Base-by-base conservation (phyloP, 2,329 filamentous ascomycete species). In the Diatrype stigma region DNA sequence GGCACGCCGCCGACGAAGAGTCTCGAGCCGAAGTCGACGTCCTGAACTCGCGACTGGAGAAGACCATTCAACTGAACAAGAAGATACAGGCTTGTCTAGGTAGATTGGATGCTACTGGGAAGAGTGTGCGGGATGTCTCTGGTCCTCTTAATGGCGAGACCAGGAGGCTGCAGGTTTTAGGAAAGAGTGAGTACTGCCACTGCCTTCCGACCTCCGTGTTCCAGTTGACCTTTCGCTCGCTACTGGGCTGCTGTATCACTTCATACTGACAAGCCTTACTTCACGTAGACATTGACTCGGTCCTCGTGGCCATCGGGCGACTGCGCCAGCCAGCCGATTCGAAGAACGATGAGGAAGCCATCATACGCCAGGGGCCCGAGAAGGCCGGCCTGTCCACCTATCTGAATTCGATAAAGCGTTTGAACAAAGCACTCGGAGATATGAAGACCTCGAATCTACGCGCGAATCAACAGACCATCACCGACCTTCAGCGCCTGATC, bases 81-180 rank as follows among this genome's bases (percentile, higher is more conserved):
- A 96, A 96, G 76, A 96, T 99, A 50, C 89, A 96, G 70, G 87
- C 89, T 26, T 96, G 90, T 47, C 79, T 96, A 59, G 82, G 84
- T 35, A 82, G 92, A 50, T 78, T 99, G 32, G 91, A 97, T 62
- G 84, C 86, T 35, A 95, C 90, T 48, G 94, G 93, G 17, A 90
- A 91, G 71, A 92, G 88, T 53, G 91, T 97, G 19, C 87, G 90
- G 63, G 90, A 96, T 65, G 92, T 95, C 11, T 91, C 95, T 50
- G 90, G 90, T 1, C 94, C 94, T 8, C 86, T 99, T 40, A 95
- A 92, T 66, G 89, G 88, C 61, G 95, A 96, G 69, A 97, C 94
- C 1, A 89, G 90, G 69, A 87, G 85, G 56, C 78, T 97, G 21
- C 94, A 97, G 70, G 81, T 86, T n/a, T 82, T 95, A 34, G 91